These are phyloP conservation scores for Diutina siamensis DNA, from an alignment of 1,139 yeast species.

Conservation along the genomic window DNA sequence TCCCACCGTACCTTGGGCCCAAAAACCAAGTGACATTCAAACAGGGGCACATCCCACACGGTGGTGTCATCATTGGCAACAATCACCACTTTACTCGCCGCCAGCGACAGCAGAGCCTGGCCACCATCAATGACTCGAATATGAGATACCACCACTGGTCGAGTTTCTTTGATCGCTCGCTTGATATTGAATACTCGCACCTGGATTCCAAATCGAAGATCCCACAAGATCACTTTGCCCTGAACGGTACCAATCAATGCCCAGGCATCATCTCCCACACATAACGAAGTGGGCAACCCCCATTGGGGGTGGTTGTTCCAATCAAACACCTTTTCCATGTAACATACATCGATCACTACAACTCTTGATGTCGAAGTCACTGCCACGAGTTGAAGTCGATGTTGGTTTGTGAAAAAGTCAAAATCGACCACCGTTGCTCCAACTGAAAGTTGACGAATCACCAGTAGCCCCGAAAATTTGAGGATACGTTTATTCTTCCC, in stretches of 20 bases:
- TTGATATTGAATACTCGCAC: slow-evolving; percentile 47
- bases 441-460: slow-evolving; percentile 22
- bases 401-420: slow-evolving; percentile 28
- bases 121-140: slow-evolving; percentile 25
- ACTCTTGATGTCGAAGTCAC: slow-evolving; percentile 16
- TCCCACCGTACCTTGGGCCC: slow-evolving; percentile 21
- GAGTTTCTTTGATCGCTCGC: slow-evolving; percentile 17
- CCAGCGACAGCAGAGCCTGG: slow-evolving; percentile 15
- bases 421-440: slow-evolving; percentile 31
- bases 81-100: slow-evolving; percentile 28
- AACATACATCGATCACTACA: slow-evolving; percentile 46
- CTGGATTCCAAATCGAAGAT: slow-evolving; percentile 51
- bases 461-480: slow-evolving; percentile 23
- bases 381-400: slow-evolving; percentile 18
- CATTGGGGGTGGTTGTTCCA: slow-evolving; percentile 48
- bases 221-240: slow-evolving; percentile 77
- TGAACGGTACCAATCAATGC: slow-evolving; percentile 60
- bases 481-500: slow-evolving; percentile 24
- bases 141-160: slow-evolving; percentile 9
- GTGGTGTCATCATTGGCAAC: slow-evolving; percentile 54
- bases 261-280: slow-evolving; percentile 44
- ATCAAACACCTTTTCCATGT: slow-evolving; percentile 33
- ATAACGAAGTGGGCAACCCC: slow-evolving; percentile 55
- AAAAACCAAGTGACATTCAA: slow-evolving; percentile 48
- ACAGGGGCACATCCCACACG: slow-evolving; percentile 65